Evolutionary conservation across 768 basidiomycete species (phyloP), one percentile per base, ranked within the genome.

Genomic region (Tricholomella constricta): DNA sequence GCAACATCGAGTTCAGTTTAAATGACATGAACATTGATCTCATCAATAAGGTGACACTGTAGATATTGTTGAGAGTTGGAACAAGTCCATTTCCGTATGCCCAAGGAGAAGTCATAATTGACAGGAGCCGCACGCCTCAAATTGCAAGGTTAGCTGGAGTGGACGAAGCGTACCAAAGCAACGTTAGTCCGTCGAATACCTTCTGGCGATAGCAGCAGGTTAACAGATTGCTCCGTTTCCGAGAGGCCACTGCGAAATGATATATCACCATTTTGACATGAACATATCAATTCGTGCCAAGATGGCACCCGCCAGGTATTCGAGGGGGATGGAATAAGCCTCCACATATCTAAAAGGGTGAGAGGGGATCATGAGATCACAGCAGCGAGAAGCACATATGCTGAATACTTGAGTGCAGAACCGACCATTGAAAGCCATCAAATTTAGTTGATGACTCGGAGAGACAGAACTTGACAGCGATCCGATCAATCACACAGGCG

Each of bases 1-100:
- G 27, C 36, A 17, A 36, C 25, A 40, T 40, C 27, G 40, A 38
- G n/a, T 23, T 19, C 35, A 25, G 25, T 17, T 10, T 25, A 3
- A 22, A 12, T 49, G 48, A 17, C 48, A 49, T 41, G 29, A 22
- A 7, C 48, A 31, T 49, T 47, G 48, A 49, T 49, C 48, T 49
- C 48, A 49, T 49, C 48, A 49, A 49, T 27, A 5, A 40, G 31
- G 11, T 49, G 47, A 22, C 47, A 49, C 25, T 43, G 25, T 45
- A 11, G 20, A 31, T 31, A 6, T 11, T 31, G 29, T 40, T 15
- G 10, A 12, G 2, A n/a, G 45, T 22, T 11, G 10, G 45, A 25
- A 19, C n/a, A 2, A 12, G 14, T 34, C 11, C 34, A 19, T 27
- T 47, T 47, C 34, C 34, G 34, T 20, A 6, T 44, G 23, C 10